Percentiles rank a stretch among this genome's conserved stretches.
Evolutionary conservation across 345 rosid genomes (phyloP).

Genomic region (Acer campestre): DNA sequence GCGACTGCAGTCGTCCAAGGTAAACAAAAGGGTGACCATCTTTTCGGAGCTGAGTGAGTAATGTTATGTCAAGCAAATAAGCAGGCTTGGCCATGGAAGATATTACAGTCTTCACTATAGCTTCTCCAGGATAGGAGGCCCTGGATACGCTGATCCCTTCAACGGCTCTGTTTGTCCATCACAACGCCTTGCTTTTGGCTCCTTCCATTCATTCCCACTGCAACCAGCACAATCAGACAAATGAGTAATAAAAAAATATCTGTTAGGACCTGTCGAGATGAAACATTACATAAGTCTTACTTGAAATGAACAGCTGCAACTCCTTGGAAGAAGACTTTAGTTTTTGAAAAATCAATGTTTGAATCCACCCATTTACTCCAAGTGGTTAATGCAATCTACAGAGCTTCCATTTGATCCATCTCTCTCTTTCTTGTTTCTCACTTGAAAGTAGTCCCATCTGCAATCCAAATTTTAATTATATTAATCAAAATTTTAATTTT

Average conservation of each 20-base stretch:
- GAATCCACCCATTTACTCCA: constrained; percentile 67
- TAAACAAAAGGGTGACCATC: constrained; percentile 70
- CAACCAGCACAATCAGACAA: not conserved
- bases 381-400: constrained; percentile 60
- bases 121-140: constrained; percentile 37
- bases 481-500: too few relatives aligned
- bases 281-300: constrained; percentile 24
- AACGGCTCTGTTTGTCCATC: constrained; percentile 55
- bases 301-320: constrained; percentile 45
- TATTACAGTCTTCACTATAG: constrained; percentile 41
- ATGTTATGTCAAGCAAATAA: constrained; percentile 54
- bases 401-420: constrained; percentile 67
- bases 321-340: constrained; percentile 63
- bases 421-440: constrained; percentile 43
- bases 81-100: constrained; percentile 46
- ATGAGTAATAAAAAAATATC: too few relatives aligned
- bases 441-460: constrained; percentile 71
- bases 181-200: constrained; percentile 35
- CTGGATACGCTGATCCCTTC: constrained; percentile 38
- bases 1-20: constrained; percentile 59
- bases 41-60: constrained; percentile 59
- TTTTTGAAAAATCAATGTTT: constrained; percentile 51
- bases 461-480: constrained; percentile 8
- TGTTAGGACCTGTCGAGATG: too few relatives aligned
- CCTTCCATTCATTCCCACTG: constrained; percentile 53